A percentile compares a stretch with the other conserved stretches of the same genome.
Conservation (phyloP, 208 protist species). For the Vickermania ingenoplastis region DNA sequence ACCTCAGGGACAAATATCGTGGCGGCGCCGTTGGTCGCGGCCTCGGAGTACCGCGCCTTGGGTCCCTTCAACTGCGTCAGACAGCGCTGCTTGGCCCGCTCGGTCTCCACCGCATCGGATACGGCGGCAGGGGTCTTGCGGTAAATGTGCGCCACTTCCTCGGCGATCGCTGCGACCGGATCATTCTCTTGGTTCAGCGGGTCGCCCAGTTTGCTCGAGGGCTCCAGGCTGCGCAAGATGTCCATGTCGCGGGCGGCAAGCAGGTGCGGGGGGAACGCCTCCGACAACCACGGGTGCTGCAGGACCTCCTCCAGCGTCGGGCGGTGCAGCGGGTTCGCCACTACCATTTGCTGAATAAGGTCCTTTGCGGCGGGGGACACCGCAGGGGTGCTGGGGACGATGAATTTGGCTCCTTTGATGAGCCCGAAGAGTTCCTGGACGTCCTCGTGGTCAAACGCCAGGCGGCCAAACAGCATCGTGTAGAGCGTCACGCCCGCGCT, state of each 20-base stretch:
- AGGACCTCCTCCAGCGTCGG: conserved; percentile 86
- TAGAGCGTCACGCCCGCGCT: conserved; percentile 84
- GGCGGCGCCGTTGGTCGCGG: no score
- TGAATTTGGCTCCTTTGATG: conserved; percentile 64
- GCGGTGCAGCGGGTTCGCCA: conserved; percentile 72
- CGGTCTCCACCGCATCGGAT: no score
- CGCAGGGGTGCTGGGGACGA: conserved; percentile 25
- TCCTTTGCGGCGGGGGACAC: conserved; percentile 42
- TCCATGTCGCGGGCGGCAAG: conserved; percentile 61
- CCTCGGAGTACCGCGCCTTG: no score
- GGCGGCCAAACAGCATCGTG: conserved; percentile 65
- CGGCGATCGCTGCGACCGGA: no score
- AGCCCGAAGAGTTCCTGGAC: conserved; percentile 56
- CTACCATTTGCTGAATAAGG: conserved; percentile 54
- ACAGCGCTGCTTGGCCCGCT: no score
- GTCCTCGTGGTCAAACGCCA: conserved; percentile 78
- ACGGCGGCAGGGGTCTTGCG: no score
- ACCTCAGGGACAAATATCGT: no score
- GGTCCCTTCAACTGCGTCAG: no score
- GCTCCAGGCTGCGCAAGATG: no score
- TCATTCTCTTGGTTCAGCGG: no score
- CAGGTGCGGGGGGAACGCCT: conserved; percentile 48
- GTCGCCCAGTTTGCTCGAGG: no score
- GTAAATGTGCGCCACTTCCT: conserved; percentile 40
- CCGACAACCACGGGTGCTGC: conserved; percentile 71